A percentile compares a stretch with the other conserved stretches of the same genome.
These are phyloP conservation scores for Ophiostoma ulmi DNA, from an alignment of 2,329 filamentous ascomycete species.

Conservation along the genomic window DNA sequence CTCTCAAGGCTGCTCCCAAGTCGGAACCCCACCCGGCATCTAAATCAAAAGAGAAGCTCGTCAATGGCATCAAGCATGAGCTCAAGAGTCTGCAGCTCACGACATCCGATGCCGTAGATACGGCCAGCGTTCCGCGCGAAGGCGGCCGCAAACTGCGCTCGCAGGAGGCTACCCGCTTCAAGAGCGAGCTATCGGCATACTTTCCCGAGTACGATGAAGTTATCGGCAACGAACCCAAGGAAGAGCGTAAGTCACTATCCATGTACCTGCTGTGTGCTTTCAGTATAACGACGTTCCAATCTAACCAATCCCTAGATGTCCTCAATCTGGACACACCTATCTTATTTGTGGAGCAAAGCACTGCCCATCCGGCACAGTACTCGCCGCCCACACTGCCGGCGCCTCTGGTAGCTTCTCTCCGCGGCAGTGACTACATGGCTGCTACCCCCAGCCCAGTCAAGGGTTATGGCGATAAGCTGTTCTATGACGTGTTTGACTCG, in stretches of 20 bases:
- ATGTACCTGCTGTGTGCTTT: not conserved
- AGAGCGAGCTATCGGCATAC: slow-evolving; percentile 85
- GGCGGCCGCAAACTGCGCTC: slow-evolving; percentile 77
- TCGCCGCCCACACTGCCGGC: slow-evolving; percentile 25
- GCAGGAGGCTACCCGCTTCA: slow-evolving; percentile 77
- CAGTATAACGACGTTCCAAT: not conserved
- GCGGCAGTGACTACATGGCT: not conserved
- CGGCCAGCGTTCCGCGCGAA: slow-evolving; percentile 32
- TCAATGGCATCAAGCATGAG: slow-evolving; percentile 59
- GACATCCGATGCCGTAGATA: slow-evolving; percentile 36
- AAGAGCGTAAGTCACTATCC: slow-evolving; percentile 59
- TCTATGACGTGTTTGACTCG: slow-evolving; percentile 52
- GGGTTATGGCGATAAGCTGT: slow-evolving; percentile 52
- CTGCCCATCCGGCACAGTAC: slow-evolving; percentile 26
- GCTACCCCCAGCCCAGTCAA: slow-evolving; percentile 40
- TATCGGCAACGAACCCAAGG: slow-evolving; percentile 76
- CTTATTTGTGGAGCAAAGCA: slow-evolving; percentile 56
- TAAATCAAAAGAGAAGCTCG: slow-evolving; percentile 49
- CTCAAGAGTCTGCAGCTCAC: slow-evolving; percentile 51
- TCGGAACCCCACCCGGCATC: not conserved
- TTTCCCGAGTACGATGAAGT: slow-evolving; percentile 94
- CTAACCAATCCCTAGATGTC: slow-evolving; percentile 51
- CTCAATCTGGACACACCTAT: slow-evolving; percentile 69
- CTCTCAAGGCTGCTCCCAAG: not conserved
- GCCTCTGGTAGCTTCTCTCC: not conserved